Conservation (phyloP, 495 filamentous ascomycete species). For the Hypoxylon subgilvum region DNA sequence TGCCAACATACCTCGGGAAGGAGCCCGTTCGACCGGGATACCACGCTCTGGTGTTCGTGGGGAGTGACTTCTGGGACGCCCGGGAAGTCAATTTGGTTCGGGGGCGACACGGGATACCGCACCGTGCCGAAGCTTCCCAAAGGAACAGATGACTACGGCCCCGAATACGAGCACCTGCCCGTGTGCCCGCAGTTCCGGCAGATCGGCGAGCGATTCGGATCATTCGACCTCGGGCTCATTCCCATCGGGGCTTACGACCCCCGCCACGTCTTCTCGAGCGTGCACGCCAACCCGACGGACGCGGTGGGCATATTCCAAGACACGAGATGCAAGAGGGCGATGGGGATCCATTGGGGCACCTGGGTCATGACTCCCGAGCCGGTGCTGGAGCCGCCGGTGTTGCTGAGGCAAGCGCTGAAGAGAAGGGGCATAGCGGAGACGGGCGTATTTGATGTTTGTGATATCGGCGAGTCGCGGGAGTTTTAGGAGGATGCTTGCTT, state of each 20-base stretch:
- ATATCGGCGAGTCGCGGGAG: slow-evolving; percentile 85
- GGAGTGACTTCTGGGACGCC: slow-evolving; percentile 68
- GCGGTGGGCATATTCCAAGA: slow-evolving; percentile 89
- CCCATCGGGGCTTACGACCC: slow-evolving; percentile 94
- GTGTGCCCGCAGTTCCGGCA: slow-evolving; percentile 85
- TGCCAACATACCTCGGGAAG: slow-evolving; percentile 84
- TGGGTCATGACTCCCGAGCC: slow-evolving; percentile 90
- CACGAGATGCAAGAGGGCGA: slow-evolving; percentile 78
- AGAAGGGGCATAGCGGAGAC: slow-evolving; percentile 70
- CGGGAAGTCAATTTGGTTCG: slow-evolving; percentile 76
- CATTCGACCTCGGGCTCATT: slow-evolving; percentile 92
- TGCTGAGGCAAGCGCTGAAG: slow-evolving; percentile 77
- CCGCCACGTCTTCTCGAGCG: slow-evolving; percentile 72
- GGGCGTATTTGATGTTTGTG: slow-evolving; percentile 85
- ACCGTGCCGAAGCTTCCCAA: slow-evolving; percentile 71
- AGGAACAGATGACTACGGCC: slow-evolving; percentile 73
- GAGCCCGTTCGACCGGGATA: slow-evolving; percentile 67
- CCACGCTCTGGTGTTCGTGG: slow-evolving; percentile 90
- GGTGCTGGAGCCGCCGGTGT: slow-evolving; percentile 78
- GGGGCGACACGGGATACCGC: slow-evolving; percentile 82
- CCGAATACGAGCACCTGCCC: slow-evolving; percentile 70
- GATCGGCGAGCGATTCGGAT: slow-evolving; percentile 80
- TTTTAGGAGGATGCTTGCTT: slow-evolving; percentile 51
- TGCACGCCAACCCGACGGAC: slow-evolving; percentile 91
- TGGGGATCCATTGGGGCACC: slow-evolving; percentile 94